Conservation (phyloP, 1,284 basidiomycete genomes). For the Rhizopogon hawkerae region DNA sequence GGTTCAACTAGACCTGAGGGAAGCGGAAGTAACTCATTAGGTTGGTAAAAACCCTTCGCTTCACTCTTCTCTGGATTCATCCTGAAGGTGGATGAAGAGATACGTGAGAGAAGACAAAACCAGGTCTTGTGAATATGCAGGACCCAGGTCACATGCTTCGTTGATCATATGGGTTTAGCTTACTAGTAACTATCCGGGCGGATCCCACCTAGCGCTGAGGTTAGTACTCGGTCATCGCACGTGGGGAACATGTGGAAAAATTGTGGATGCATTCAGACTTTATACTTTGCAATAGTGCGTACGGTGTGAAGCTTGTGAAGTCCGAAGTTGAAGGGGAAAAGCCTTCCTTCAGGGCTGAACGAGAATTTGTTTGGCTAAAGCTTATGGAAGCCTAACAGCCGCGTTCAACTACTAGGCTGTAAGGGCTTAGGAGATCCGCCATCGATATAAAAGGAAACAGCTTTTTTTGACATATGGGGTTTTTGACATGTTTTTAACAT, state of each 20-base stretch:
- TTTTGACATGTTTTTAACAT: too few species aligned
- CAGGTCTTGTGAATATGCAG: neutral
- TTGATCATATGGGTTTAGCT: neutral
- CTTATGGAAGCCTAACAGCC: neutral
- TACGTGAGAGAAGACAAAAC: neutral
- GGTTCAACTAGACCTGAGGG: conserved; percentile 8
- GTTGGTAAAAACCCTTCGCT: conserved; percentile 3
- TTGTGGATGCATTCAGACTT: too few species aligned
- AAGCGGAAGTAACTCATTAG: conserved; percentile 7
- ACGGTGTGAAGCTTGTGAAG: too few species aligned
- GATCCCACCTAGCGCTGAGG: neutral
- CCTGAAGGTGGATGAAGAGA: conserved; percentile 2
- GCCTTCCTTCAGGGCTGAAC: too few species aligned
- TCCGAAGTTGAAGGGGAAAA: too few species aligned
- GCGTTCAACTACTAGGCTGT: too few species aligned
- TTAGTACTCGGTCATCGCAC: too few species aligned
- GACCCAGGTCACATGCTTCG: neutral
- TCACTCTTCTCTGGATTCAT: conserved; percentile 15
- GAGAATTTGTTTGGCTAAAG: conserved; percentile 7
- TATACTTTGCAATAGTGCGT: too few species aligned
- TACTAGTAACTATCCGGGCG: neutral
- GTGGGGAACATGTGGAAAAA: too few species aligned
- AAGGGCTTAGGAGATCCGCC: too few species aligned
- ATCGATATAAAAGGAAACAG: too few species aligned
- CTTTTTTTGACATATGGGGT: too few species aligned